Evolutionary conservation across 1,284 basidiomycete species (phyloP), one percentile per base, ranked within the genome.

Genomic region (Entoloma clypeatum): DNA sequence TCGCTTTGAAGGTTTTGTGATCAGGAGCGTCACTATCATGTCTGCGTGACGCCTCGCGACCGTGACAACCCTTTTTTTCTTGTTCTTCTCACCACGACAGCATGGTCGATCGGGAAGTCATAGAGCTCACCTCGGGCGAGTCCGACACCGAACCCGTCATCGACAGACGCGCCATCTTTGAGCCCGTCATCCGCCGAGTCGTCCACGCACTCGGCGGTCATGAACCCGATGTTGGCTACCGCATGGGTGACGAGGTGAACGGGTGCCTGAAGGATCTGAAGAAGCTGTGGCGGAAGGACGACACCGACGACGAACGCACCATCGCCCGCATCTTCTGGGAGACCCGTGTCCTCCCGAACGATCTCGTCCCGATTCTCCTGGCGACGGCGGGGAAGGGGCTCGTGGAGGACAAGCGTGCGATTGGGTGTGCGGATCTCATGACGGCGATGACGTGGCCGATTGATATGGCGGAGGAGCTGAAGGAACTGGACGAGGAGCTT

Each of bases 371-470:
- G 10, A 86, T 97, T 41, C 69, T 97, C 14, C 72, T 88, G 39
- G 79, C 81, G 48, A 88, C 86, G 0, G 85, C 86, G 0, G 84
- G 83, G 9, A 77, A 79, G 49, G 88, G 89, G 8, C 68, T 76
- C 16, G 79, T 84, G 34, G 88, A 83, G 58, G 90, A 83, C 68
- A 91, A 89, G 58, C 78, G 92, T 36, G 87, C 91, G 0, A 75
- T 96, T 16, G 81, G 87, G 2, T 89, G 86, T 50, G 86, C 81
- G 5, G 94, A 97, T 59, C 71, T 97, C 18, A 83, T 95, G 56
- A 89, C 90, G 0, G 92, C 92, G 0, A 87, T 97, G 83, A 97
- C 92, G 3, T 97, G 93, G 93, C 94, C 94, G 1, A 94, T 97
- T 45, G 90, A 97, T 63, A 71, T 96, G 45, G 86, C 88, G 1